Base-by-base conservation (phyloP, 306 rosid species). In the Vigna trinervia region DNA sequence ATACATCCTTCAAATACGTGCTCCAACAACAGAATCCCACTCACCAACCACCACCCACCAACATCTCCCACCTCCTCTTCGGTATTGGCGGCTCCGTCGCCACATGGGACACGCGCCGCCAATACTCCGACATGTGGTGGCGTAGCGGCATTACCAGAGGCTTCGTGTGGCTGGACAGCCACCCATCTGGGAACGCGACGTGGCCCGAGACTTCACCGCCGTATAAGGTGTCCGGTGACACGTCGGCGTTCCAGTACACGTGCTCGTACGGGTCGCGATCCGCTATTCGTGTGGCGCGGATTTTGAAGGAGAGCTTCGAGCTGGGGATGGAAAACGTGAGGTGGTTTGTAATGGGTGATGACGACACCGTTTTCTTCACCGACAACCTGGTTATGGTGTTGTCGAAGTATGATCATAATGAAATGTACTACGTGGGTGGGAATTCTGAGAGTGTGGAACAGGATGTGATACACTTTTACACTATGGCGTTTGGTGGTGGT, bases 301-400 rank as follows among this genome's bases (percentile, higher is more conserved):
- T 91, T 34, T 84, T 93, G 46, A 89, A 93, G 61, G 97, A 93
- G 85, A 89, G 90, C 62, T 93, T 89, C 39, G 92, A 93, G 53
- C 10, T 93, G 10, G 92, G 90, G 5, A 0, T 84, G 53, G 81
- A 77, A 0, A 74, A 85, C 11, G 87, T 91, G 50, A 83, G 97
- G 71, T 91, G 98, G 98, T 91, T 93, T 9, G 97, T 93, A 3
- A 83, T 93, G 98, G 95, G 95, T 1, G 98, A 93, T 1, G 98
- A 93, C 1, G 98, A 93, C n/a, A 93, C 98, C 0, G 87, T 91
- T 0, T 91, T 91, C 69, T 93, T 93, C 52, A 43, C 85, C 1
- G 87, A 88, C 19, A 93, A 93, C 52, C 80, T 88, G 2, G 83
- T 89, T 0, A 80, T 75, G 4, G 96, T 93, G 43, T 71, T 93